Evolutionary conservation across 2,329 filamentous ascomycete species (phyloP).

Genomic region (Boeremia exigua): DNA sequence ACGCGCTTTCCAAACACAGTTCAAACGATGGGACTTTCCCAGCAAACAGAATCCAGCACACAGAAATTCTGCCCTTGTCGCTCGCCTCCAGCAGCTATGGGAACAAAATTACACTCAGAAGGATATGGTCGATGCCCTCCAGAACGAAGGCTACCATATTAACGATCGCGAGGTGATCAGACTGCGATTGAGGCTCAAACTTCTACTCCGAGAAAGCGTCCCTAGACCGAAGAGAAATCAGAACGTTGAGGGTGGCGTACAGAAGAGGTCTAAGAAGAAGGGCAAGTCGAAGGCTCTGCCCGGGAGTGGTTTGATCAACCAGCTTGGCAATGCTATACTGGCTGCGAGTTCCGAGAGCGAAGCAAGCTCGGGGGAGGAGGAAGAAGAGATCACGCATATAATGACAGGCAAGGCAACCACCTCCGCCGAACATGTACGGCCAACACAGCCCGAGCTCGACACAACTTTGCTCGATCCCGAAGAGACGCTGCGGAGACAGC

Average conservation of each 20-base stretch:
- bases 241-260: slow-evolving; percentile 32
- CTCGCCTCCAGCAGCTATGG: slow-evolving; percentile 78
- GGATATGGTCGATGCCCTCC: slow-evolving; percentile 74
- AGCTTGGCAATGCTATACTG: slow-evolving; percentile 38
- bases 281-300: slow-evolving; percentile 21
- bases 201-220: slow-evolving; percentile 62
- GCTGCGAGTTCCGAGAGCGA: slow-evolving; percentile 28
- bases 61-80: slow-evolving; percentile 70
- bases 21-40: slow-evolving; percentile 80
- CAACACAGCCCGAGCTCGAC: slow-evolving; percentile 12
- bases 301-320: slow-evolving; percentile 31
- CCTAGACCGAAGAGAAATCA: slow-evolving; percentile 60
- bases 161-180: slow-evolving; percentile 74
- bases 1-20: slow-evolving; percentile 76
- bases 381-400: slow-evolving; percentile 5
- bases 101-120: slow-evolving; percentile 73
- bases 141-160: slow-evolving; percentile 75
- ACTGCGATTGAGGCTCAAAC: slow-evolving; percentile 71
- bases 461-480: slow-evolving; percentile 26
- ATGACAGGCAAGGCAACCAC: background rate
- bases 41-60: slow-evolving; percentile 75
- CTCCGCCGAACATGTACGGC: slow-evolving; percentile 8
- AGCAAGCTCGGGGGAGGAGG: slow-evolving; percentile 21
- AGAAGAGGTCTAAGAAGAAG: slow-evolving; percentile 21
- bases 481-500: slow-evolving; percentile 34